Evolutionary conservation across 176 grass and related monocot species (phyloP).

Genomic region (Musa schizocarpa): DNA sequence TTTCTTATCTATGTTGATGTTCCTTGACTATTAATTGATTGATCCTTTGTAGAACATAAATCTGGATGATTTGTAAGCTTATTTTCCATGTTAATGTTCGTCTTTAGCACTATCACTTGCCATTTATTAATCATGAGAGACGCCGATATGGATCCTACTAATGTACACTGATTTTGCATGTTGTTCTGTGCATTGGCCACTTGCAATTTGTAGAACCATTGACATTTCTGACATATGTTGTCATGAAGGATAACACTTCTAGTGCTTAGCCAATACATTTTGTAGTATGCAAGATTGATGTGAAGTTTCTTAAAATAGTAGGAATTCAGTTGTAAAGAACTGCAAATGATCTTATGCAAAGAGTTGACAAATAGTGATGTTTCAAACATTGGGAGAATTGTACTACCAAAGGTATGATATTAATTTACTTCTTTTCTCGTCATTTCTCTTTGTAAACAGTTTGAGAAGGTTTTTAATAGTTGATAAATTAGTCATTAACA

Average conservation of each 20-base stretch:
- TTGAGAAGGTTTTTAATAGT: neutral
- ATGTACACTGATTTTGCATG: neutral
- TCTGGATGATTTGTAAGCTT: too few relatives aligned
- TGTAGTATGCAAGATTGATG: constrained; percentile 1
- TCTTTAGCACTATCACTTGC: too few relatives aligned
- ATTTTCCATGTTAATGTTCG: too few relatives aligned
- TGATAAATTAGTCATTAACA: neutral
- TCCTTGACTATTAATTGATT: neutral
- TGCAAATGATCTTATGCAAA: constrained; percentile 39
- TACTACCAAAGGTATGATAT: constrained; percentile 61
- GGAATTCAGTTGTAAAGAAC: constrained; percentile 40
- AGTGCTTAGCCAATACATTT: neutral
- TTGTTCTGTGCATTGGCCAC: neutral
- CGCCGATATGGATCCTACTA: too few relatives aligned
- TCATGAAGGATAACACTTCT: neutral
- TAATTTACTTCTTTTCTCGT: neutral
- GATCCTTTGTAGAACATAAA: neutral
- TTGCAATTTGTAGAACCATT: neutral
- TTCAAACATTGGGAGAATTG: constrained; percentile 75
- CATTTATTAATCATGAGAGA: too few relatives aligned
- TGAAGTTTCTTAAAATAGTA: constrained; percentile 21
- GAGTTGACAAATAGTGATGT: constrained; percentile 91
- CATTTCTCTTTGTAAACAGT: constrained; percentile 1
- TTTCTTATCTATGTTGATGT: neutral
- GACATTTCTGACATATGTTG: neutral